These are phyloP conservation scores for Boletellus sp. DNA, from an alignment of 768 basidiomycete species.

Conservation along the genomic window DNA sequence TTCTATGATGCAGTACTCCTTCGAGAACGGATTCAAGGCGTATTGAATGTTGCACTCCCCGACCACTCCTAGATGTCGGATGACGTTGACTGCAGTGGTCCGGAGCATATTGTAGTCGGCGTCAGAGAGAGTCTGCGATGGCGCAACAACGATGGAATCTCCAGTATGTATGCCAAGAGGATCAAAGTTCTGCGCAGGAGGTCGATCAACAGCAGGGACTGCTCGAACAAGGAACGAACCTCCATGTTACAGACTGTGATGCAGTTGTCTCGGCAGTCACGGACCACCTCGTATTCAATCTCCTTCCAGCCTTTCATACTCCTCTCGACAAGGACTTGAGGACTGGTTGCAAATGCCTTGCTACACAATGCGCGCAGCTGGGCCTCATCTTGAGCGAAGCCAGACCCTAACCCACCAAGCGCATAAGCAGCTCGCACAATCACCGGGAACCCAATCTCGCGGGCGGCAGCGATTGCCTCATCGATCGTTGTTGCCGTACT, in stretches of 20 bases:
- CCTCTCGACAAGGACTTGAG: conserved; percentile 98
- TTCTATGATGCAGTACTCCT: conserved; percentile 99
- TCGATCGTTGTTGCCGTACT: conserved; percentile 81
- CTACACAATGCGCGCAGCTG: conserved; percentile 84
- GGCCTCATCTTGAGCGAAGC: conserved; percentile 93
- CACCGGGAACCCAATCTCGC: conserved; percentile 86
- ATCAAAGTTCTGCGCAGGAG: conserved; percentile 81
- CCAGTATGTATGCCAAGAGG: conserved; percentile 98
- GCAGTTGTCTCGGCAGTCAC: conserved; percentile 97
- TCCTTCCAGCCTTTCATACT: conserved; percentile 99
- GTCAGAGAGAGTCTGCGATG: conserved; percentile 97
- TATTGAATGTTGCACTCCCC: conserved; percentile 99
- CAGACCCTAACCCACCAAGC: conserved; percentile 91
- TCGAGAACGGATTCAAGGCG: conserved; percentile 90
- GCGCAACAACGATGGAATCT: conserved; percentile 97
- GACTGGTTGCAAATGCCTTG: conserved; percentile 96
- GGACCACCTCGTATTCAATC: conserved; percentile 98
- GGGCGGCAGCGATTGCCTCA: conserved; percentile 81
- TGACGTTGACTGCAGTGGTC: conserved; percentile 96
- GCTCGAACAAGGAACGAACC: conserved; percentile 47
- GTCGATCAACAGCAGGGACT: neutral
- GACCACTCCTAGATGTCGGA: conserved; percentile 95
- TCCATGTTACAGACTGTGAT: conserved; percentile 99
- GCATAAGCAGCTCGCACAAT: conserved; percentile 97
- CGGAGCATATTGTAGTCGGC: conserved; percentile 99